These are phyloP conservation scores for Cyclospora cayetanensis DNA, from an alignment of 169 alveolate species.

Conservation along the genomic window DNA sequence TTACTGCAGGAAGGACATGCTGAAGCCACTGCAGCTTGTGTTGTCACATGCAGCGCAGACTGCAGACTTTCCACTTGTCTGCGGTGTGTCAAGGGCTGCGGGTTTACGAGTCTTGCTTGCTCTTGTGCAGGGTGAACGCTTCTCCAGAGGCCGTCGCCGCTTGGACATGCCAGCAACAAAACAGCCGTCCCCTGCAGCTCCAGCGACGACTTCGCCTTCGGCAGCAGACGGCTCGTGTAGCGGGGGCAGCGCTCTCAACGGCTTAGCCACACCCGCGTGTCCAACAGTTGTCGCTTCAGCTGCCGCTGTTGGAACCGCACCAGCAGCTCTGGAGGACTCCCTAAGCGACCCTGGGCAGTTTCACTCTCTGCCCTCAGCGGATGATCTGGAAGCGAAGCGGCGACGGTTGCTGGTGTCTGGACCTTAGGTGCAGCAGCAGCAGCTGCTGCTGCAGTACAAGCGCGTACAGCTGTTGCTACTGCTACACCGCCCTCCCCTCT, in stretches of 20 bases:
- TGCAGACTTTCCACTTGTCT: not conserved
- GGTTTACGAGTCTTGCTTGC: not conserved
- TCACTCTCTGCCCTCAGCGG: not conserved
- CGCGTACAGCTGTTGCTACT: too few relatives aligned
- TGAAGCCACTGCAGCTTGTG: not conserved
- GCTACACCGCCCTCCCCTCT: too few relatives aligned
- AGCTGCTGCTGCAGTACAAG: not conserved
- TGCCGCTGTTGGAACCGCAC: not conserved
- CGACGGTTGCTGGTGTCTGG: not conserved
- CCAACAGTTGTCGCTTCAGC: slow-evolving; percentile 7
- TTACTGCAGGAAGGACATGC: not conserved
- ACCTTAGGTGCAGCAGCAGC: slow-evolving; percentile 33
- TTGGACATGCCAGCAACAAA: slow-evolving; percentile 61
- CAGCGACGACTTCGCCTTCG: slow-evolving; percentile 6
- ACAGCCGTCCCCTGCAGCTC: slow-evolving; percentile 19
- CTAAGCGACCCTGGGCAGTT: not conserved
- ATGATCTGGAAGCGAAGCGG: not conserved
- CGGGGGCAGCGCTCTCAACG: not conserved
- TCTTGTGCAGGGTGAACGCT: slow-evolving; percentile 63
- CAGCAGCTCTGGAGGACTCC: not conserved
- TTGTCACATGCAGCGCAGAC: not conserved
- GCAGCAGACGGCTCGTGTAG: not conserved
- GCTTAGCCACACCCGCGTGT: not conserved
- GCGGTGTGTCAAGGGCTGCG: not conserved
- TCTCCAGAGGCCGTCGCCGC: slow-evolving; percentile 68